These are phyloP conservation scores for Mycena leptocephala DNA, from an alignment of 768 basidiomycete genomes.

Conservation along the genomic window DNA sequence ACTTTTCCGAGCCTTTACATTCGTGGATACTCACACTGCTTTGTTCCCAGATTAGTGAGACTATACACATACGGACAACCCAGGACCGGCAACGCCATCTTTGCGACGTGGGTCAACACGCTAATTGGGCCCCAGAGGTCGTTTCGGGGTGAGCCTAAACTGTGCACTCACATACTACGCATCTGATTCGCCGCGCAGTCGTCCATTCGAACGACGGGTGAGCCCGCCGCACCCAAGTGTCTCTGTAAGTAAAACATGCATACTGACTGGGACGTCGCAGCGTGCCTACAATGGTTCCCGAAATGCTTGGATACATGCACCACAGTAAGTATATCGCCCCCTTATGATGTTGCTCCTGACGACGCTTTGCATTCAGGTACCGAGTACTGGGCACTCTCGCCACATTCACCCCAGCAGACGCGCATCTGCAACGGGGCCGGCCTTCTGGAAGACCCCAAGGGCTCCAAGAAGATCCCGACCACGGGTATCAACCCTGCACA, in stretches of 20 bases:
- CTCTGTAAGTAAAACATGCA: background rate
- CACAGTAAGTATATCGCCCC: conserved; percentile 15
- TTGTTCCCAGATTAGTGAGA: background rate
- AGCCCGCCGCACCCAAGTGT: background rate
- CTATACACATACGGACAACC: conserved; percentile 36
- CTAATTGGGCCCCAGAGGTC: conserved; percentile 20
- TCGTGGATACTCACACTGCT: background rate
- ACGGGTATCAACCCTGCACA: conserved; percentile 34
- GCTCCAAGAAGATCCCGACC: conserved; percentile 24
- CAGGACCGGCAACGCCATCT: conserved; percentile 25
- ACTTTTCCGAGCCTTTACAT: background rate
- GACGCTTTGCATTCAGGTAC: conserved; percentile 9
- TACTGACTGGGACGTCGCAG: background rate
- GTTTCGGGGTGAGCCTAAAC: conserved; percentile 18
- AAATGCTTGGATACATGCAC: conserved; percentile 23
- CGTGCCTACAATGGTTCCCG: conserved; percentile 32
- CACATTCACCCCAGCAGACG: conserved; percentile 36
- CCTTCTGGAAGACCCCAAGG: conserved; percentile 25
- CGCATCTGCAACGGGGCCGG: conserved; percentile 27
- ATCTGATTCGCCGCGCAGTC: conserved; percentile 17
- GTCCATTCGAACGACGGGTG: conserved; percentile 34
- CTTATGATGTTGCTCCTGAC: background rate
- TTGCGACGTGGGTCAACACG: conserved; percentile 26
- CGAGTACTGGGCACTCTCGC: conserved; percentile 37
- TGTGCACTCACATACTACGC: background rate